Evolutionary conservation across 306 rosid genomes (phyloP), one percentile per base, ranked within the genome.

Genomic region (Malus sylvestris): DNA sequence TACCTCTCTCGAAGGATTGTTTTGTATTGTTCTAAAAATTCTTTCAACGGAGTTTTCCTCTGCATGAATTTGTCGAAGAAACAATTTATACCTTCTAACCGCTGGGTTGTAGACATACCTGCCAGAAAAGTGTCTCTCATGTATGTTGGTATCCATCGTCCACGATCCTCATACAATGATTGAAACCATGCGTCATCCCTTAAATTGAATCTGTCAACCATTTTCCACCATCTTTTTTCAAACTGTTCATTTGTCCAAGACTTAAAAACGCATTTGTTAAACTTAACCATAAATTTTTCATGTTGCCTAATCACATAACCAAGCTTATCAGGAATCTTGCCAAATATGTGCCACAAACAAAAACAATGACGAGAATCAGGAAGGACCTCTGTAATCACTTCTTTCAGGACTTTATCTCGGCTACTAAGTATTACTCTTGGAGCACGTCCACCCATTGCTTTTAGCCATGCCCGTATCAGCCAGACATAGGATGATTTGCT

Each of bases 321-420:
- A 19, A 86, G 86, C 82, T 81, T 84, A 75, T 81, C 85, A 8
- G 81, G 84, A 58, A 86, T 83, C 83, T 86, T 79, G 72, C 79
- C 25, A 53, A 83, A 77, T 58, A 86, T 82, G 66, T 87, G 84
- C 90, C 90, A 84, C 74, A 87, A 77, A 77, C 86, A 84, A 61
- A 76, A 84, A 78, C 86, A 84, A 74, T 87, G 90, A 27, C 75
- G 86, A 45, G 86, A 53, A 68, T 69, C 64, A 1, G 86, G 84
- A 76, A 84, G 78, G 70, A 80, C 81, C 83, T 77, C 86, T 11
- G 86, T 69, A 57, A 82, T 68, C 18, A 84, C 84, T 76, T 80
- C 84, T 76, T 84, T 84, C 76, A 87, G 67, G 71, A 68, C 67
- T 72, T 76, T 64, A 63, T 83, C 83, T 76, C 81, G 86, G 65